Evolutionary conservation across 371 early-diverging fungal genomes (phyloP), one percentile per base, ranked within the genome.

Genomic region (Rhizopus sp.): DNA sequence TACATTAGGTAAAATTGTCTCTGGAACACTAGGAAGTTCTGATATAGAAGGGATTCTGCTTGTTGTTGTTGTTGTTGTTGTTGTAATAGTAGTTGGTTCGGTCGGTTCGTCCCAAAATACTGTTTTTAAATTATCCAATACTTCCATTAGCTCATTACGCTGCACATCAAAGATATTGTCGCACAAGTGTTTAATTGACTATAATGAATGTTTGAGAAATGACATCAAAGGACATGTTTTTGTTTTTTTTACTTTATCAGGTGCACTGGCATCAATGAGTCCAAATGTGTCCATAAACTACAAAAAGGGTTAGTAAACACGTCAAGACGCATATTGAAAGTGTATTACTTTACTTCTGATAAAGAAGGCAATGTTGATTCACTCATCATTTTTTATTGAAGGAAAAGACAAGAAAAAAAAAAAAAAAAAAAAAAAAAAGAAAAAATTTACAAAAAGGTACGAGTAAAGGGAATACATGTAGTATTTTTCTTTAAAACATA

Each of bases 101-200:
- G 39, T 17, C 17, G 48, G 3, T 34, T 59, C 59, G 12, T 16
- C 56, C 67, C 67, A 67, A 31, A 67, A 67, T 3, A 50, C 53
- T 15, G 33, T 37, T 49, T 59, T 38, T 49, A 67, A 50, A 35
- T 53, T 46, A 13, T 67, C 62, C 4, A 62, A 16, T 6, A 62
- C 63, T 46, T 67, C 60, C 38, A 55, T 55, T n/a, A 67, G 17
- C 16, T 67, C 63, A 9, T 55, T 52, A 42, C 67, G 53, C 50
- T 67, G 62, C 5, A 67, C 67, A 53, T 67, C 67, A 40, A 67
- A 67, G 40, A 67, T 67, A 23, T 67, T 67, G 0, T 62, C 56
- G 33, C 67, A 67, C 41, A 67, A 53, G 2, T 59, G 59, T 33
- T 48, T 53, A 4, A 7, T 5, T 15, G 48, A 31, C 62, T 62